phyloP scores from a whole-genome alignment of 2,329 filamentous ascomycete genomes.

The Nannizzia gypsea region DNA sequence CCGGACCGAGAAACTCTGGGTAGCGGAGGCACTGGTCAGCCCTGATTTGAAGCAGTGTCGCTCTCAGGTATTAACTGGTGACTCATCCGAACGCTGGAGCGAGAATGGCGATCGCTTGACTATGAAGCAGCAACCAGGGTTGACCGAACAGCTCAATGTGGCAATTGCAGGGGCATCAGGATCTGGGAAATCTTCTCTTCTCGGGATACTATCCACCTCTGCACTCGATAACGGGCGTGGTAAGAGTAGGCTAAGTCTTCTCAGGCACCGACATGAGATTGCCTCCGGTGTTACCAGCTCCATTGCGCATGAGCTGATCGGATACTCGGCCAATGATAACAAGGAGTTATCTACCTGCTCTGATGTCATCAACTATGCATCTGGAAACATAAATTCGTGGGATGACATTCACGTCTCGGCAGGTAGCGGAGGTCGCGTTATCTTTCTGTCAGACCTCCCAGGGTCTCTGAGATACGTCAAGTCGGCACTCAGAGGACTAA shows the following conservation, averaged over 20 bases:
- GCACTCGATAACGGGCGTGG: constrained; percentile 84
- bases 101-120: constrained; percentile 3
- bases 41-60: constrained; percentile 44
- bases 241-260: constrained; percentile 72
- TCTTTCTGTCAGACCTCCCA: constrained; percentile 84
- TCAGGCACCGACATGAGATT: constrained; percentile 90
- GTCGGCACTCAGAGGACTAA: constrained; percentile 76
- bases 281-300: constrained; percentile 87
- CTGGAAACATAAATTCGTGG: constrained; percentile 82
- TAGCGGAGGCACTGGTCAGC: constrained; percentile 79
- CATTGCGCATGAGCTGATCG: constrained; percentile 83
- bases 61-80: constrained; percentile 20
- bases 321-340: constrained; percentile 45
- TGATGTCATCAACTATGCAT: constrained; percentile 63
- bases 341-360: constrained; percentile 31
- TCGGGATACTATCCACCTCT: constrained; percentile 80
- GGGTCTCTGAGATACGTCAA: constrained; percentile 81
- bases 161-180: constrained; percentile 81
- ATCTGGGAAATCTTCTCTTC: constrained; percentile 80
- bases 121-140: constrained; percentile 13
- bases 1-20: constrained; percentile 54
- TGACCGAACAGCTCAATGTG: constrained; percentile 49
- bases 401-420: constrained; percentile 79
- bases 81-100: neutral
- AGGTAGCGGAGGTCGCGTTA: constrained; percentile 60